These are phyloP conservation scores for Diaporthe helianthi DNA, from an alignment of 2,329 filamentous ascomycete genomes.

Conservation along the genomic window DNA sequence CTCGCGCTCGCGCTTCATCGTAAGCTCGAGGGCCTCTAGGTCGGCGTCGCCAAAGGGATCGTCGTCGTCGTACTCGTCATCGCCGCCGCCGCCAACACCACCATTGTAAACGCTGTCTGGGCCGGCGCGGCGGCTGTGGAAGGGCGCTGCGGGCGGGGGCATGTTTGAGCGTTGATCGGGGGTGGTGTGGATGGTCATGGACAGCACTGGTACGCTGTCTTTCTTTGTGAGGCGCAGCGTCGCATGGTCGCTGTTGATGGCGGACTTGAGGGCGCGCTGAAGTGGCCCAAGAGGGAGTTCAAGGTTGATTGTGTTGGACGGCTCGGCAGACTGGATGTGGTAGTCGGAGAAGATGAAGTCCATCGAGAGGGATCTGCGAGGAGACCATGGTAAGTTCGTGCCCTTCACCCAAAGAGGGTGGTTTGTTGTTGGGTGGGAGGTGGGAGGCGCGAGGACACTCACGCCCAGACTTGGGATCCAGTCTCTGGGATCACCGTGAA, in stretches of 20 bases:
- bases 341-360: conserved; percentile 90
- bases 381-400: conserved; percentile 37
- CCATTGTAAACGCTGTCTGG: conserved; percentile 34
- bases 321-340: conserved; percentile 82
- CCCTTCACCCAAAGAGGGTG: conserved; percentile 11
- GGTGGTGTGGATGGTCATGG: conserved; percentile 85
- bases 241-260: conserved; percentile 79
- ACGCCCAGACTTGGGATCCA: conserved; percentile 97
- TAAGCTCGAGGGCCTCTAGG: conserved; percentile 60
- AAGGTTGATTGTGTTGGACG: conserved; percentile 90
- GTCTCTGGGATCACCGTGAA: conserved; percentile 96
- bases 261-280: conserved; percentile 90
- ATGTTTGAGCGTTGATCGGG: conserved; percentile 58
- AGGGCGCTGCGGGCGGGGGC: conserved; percentile 29
- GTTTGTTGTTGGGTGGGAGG: too few relatives aligned
- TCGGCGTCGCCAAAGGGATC: conserved; percentile 52
- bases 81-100: conserved; percentile 44
- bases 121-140: conserved; percentile 42
- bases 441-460: conserved; percentile 49
- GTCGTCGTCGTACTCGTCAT: conserved; percentile 46
- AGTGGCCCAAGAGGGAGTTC: conserved; percentile 90
- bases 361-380: conserved; percentile 62
- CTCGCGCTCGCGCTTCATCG: conserved; percentile 74
- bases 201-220: conserved; percentile 83
- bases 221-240: conserved; percentile 93